These are phyloP conservation scores for Termitomyces sp. DNA, from an alignment of 768 basidiomycete genomes.

Conservation along the genomic window DNA sequence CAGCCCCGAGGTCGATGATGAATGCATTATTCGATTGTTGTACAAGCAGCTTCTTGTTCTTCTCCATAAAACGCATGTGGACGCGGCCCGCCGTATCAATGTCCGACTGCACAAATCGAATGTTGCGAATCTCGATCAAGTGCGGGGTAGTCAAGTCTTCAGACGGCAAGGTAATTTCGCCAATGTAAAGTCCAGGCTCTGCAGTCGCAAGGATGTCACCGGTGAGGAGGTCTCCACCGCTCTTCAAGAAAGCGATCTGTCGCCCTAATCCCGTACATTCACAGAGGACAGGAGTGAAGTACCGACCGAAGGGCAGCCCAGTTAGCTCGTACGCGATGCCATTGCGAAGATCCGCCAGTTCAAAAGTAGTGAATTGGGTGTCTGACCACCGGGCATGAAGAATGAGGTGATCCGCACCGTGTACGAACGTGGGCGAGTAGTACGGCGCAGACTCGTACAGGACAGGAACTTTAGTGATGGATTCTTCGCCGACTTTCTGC, in stretches of 20 bases:
- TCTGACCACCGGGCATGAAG: conserved; percentile 71
- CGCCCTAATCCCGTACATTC: conserved; percentile 34
- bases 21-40: conserved; percentile 49
- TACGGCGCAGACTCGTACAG: conserved; percentile 44
- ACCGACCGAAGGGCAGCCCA: conserved; percentile 60
- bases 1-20: conserved; percentile 42
- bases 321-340: conserved; percentile 40
- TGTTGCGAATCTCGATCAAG: conserved; percentile 37
- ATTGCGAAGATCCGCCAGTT: conserved; percentile 49
- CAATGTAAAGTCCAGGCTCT: conserved; percentile 58
- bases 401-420: conserved; percentile 39
- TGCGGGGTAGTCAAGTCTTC: conserved; percentile 13
- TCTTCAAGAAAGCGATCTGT: conserved; percentile 59
- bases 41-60: conserved; percentile 48
- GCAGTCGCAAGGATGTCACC: conserved; percentile 64
- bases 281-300: conserved; percentile 54
- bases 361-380: conserved; percentile 53
- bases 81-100: conserved; percentile 37
- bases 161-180: conserved; percentile 46
- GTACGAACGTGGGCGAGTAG: conserved; percentile 66
- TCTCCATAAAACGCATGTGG: conserved; percentile 53
- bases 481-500: conserved; percentile 32
- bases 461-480: conserved; percentile 38
- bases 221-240: conserved; percentile 50
- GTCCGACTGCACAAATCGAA: conserved; percentile 46